Base-by-base conservation (phyloP, 202 grass and related monocot species). In the Zoysia matrella region DNA sequence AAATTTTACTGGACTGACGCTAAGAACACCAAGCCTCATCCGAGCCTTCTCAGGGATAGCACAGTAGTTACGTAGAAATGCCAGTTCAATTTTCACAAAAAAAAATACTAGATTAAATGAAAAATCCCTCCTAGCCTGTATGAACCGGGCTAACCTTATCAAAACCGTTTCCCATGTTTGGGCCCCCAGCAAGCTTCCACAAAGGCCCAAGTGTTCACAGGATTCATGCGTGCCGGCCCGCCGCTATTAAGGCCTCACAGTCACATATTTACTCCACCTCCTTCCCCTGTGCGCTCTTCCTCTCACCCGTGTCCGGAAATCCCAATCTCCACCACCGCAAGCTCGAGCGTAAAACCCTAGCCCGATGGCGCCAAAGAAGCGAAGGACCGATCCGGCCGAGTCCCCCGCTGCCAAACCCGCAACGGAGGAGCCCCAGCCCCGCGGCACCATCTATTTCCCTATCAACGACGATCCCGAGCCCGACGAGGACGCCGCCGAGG, bases 281-380 rank as follows among this genome's bases (percentile, higher is more conserved):
- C 56, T 13, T 47, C 51, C 30, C 43, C 40, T 43, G 22, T 13
- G 7, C 22, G 13, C 65, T 4, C 4, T 15, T 41, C 36, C 1
- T 9, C 40, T 4, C 0, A 11, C 30, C 15, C 7, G 74, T 77
- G 54, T 73, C 56, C 15, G 78, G 71, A 67, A 72, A 53, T 77
- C 78, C 80, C 74, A 44, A 81, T 52, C 67, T 79, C 61, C 63
- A n/a, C 74, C 54, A 73, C 15, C 3, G 10, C 52, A 57, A 82
- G 18, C 67, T 68, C 61, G 52, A 67, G 47, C 78, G 84, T 78
- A 86, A 79, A 92, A 90, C 91, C 94, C 93, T 96, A 92, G 79
- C 46, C 75, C 80, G 45, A 92, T 91, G 90, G 90, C 93, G 71
- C 86, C 87, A 6, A 96, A 95, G 85, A 95, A 90, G 91, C 96